Percentiles rank a stretch among this genome's conserved stretches.
phyloP scores from a whole-genome alignment of 2,329 filamentous ascomycete genomes.

The Fonsecaea monophora region DNA sequence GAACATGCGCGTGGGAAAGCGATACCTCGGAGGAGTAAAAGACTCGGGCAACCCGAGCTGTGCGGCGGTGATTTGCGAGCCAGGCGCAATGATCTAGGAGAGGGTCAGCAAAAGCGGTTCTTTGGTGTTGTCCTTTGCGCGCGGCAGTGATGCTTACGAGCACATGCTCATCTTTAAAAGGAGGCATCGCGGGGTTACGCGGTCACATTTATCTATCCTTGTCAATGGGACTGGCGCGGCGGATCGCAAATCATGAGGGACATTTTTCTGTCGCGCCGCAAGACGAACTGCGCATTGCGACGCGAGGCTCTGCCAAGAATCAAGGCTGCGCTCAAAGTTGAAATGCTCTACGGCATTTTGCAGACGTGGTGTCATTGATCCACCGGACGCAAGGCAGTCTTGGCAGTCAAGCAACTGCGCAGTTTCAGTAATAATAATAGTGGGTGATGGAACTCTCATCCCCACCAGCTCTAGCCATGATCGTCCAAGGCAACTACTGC shows the following conservation, averaged over 20 bases:
- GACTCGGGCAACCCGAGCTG: constrained; percentile 87
- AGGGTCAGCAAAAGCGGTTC: constrained; percentile 21
- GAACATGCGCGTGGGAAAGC: constrained; percentile 94
- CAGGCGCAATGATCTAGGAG: constrained; percentile 61
- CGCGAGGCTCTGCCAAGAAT: constrained; percentile 8
- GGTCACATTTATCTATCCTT: constrained; percentile 11
- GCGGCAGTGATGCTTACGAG: constrained; percentile 47
- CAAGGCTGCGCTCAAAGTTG: not conserved
- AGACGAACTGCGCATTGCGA: not conserved
- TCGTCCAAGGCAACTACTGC: no score
- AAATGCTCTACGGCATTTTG: not conserved
- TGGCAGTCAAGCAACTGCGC: no score
- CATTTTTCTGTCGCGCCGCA: constrained; percentile 3
- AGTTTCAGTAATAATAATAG: no score
- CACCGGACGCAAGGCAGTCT: not conserved
- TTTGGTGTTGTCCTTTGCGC: not conserved
- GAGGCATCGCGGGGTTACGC: constrained; percentile 49
- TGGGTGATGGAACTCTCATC: no score
- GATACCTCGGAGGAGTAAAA: constrained; percentile 87
- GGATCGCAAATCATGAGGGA: constrained; percentile 1
- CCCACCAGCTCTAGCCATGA: no score
- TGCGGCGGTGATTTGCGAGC: constrained; percentile 87
- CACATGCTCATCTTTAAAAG: constrained; percentile 61
- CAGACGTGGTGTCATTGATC: not conserved
- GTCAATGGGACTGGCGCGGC: constrained; percentile 12